These are phyloP conservation scores for Leccinum longicurvipes DNA, from an alignment of 768 basidiomycete species.

Conservation along the genomic window DNA sequence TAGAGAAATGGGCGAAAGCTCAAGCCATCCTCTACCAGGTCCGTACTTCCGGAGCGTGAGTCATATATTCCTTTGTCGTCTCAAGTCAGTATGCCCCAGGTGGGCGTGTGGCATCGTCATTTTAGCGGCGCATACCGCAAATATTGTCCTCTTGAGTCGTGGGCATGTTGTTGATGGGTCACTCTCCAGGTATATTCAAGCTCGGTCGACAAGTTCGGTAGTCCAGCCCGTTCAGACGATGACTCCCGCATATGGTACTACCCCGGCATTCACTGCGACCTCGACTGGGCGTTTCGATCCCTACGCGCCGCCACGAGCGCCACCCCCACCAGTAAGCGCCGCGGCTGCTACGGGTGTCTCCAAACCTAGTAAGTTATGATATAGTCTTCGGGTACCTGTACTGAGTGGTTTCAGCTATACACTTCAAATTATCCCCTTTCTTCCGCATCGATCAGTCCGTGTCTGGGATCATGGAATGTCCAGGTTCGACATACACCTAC, in stretches of 20 bases:
- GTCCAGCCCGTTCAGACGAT: conserved; percentile 26
- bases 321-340: conserved; percentile 37
- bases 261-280: conserved; percentile 23
- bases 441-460: conserved; percentile 64
- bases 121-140: conserved; percentile 4
- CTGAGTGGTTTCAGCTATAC: conserved; percentile 47
- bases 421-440: conserved; percentile 81
- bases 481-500: conserved; percentile 47
- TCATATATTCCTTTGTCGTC: conserved; percentile 23
- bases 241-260: conserved; percentile 16
- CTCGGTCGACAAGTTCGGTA: conserved; percentile 24
- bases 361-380: conserved; percentile 27
- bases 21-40: conserved; percentile 67
- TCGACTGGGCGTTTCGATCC: conserved; percentile 57
- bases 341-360: conserved; percentile 27
- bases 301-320: conserved; percentile 56
- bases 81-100: conserved; percentile 8
- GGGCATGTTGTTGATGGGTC: conserved; percentile 16
- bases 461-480: conserved; percentile 68
- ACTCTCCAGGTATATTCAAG: conserved; percentile 27
- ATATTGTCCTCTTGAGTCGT: not conserved
- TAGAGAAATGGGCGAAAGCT: conserved; percentile 67
- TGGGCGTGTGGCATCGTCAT: conserved; percentile 8
- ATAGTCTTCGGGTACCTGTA: conserved; percentile 5
- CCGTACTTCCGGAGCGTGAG: conserved; percentile 63